Base-by-base conservation (phyloP, 2,329 filamentous ascomycete species). In the Phaeosphaeriaceae sp. region DNA sequence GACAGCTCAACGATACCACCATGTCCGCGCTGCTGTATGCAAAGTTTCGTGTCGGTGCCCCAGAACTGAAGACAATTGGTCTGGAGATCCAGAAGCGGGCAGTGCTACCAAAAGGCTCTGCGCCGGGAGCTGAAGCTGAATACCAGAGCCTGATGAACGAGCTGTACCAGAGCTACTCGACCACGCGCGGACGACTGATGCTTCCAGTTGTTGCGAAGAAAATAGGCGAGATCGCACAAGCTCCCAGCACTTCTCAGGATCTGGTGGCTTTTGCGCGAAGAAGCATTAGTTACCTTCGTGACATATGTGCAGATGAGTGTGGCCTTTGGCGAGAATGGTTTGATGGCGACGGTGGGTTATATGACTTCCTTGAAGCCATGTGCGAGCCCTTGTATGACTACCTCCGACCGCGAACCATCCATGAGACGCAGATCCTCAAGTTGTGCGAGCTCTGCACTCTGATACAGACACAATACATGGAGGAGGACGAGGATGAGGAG, bases 1-100 rank as follows among this genome's bases (percentile, higher is more conserved):
- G 85, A n/a, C 86, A 89, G 64, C 78, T 90, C 44, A 91, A 89
- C 61, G 89, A 91, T 61, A 90, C 89, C 1, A 89, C 88, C 1
- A 87, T 90, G 79, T 91, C 89, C 21, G 87, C 89, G 10, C 76
- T 91, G 9, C 78, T 91, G 1, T 91, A 91, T 67, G 88, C 89
- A 20, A 91, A 91, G 65, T 91, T 91, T 61, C 82, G 88, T 24
- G 86, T 89, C 22, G 86, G 85, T 46, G 89, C 89, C 1, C 82
- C 86, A 3, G 86, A 89, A 62, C 76, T 91, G 53, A 89, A 90
- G 72, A 82, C 84, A 53, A 82, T 91, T 44, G 89, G 88, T 9
- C 75, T 88, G 21, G 87, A 90, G 67, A 89, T 90, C 40, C 88
- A 90, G 65, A 89, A 89, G 72, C 81, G 88, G 67, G 87, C 86